Conservation (phyloP, 1,284 basidiomycete genomes). For the Xanthoconium separans region DNA sequence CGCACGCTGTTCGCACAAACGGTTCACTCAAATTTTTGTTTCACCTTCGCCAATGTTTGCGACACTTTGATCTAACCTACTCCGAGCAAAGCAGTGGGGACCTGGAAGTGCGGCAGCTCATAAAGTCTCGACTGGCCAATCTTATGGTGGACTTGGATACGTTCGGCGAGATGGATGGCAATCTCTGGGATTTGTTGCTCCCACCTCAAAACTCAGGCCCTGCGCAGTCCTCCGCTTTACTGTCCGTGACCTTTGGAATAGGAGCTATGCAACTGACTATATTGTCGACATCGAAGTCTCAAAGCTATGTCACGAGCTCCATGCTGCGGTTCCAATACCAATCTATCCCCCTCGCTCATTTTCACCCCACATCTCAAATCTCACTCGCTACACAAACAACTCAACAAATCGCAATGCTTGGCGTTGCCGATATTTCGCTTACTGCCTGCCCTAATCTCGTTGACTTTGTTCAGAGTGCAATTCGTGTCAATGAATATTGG, state of each 20-base stretch:
- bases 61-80: constrained; percentile 10
- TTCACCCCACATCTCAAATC: constrained; percentile 13
- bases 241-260: constrained; percentile 21
- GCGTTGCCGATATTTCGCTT: constrained; percentile 46
- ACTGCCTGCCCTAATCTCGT: constrained; percentile 61
- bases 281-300: constrained; percentile 21
- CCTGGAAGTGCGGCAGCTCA: constrained; percentile 27
- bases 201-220: constrained; percentile 8
- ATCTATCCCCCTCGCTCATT: constrained; percentile 8
- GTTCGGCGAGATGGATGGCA: constrained; percentile 31
- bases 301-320: constrained; percentile 27
- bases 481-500: constrained; percentile 44
- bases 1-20: constrained; percentile 63
- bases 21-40: constrained; percentile 68
- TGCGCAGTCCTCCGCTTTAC: constrained; percentile 3
- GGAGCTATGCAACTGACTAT: constrained; percentile 21
- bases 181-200: constrained; percentile 34
- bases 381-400: constrained; percentile 26
- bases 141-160: constrained; percentile 47
- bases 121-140: constrained; percentile 40
- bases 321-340: constrained; percentile 30
- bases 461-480: constrained; percentile 55
- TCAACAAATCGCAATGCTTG: constrained; percentile 40
- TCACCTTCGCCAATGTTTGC: constrained; percentile 63
- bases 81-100: constrained; percentile 11